Percentiles rank a stretch among this genome's conserved stretches.
Conservation (phyloP, 257 asterid species). For the Solanum sitiens region DNA sequence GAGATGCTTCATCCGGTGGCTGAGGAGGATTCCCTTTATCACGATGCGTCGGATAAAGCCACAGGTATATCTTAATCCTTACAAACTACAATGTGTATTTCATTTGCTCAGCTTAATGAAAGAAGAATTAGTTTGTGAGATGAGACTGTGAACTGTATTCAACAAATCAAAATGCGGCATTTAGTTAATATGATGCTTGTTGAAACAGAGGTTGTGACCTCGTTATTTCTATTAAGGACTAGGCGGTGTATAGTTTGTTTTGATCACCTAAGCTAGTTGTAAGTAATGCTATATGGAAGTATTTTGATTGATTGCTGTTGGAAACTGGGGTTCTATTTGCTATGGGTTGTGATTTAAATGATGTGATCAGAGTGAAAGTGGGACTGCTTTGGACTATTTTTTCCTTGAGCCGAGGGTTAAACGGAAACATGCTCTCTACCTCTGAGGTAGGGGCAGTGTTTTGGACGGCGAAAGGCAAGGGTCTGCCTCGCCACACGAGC, state of each 20-base stretch:
- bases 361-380: not conserved
- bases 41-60: constrained; percentile 48
- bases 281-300: not conserved
- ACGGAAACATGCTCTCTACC: not conserved
- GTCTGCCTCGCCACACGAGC: not conserved
- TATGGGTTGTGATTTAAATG: not conserved
- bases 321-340: not conserved
- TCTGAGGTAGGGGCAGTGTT: not conserved
- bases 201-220: not conserved
- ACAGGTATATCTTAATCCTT: constrained; percentile 16
- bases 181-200: not conserved
- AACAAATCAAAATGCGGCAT: not conserved
- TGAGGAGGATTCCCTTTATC: constrained; percentile 43
- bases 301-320: not conserved
- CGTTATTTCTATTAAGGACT: not conserved
- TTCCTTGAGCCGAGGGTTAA: not conserved
- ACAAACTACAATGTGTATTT: not conserved
- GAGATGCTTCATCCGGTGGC: constrained; percentile 4
- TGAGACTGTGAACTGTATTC: not conserved
- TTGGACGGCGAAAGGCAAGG: not conserved
- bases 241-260: not conserved
- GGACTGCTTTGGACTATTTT: not conserved
- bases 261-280: not conserved
- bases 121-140: not conserved
- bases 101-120: not conserved